Conservation (phyloP, 2,329 filamentous ascomycete genomes). For the Claviceps lovelessii region DNA sequence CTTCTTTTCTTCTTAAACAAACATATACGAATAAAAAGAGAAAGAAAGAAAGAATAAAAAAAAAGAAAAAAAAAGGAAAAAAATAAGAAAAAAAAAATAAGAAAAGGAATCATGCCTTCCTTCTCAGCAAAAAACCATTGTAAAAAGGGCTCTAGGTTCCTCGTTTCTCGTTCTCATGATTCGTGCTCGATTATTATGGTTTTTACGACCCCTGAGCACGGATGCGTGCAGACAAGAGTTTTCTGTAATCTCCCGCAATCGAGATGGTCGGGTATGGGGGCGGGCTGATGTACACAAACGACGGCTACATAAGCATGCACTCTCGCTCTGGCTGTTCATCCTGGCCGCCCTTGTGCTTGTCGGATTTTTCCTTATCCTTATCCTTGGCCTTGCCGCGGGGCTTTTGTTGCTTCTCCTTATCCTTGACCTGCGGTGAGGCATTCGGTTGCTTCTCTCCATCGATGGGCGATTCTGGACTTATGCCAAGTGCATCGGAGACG, state of each 20-base stretch:
- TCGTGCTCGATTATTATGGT: background rate
- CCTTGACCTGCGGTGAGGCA: constrained; percentile 9
- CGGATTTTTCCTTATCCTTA: constrained; percentile 25
- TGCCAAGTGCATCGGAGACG: constrained; percentile 11
- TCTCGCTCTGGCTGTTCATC: constrained; percentile 30
- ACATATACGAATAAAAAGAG: background rate
- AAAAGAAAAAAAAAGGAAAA: background rate
- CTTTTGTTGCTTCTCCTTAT: constrained; percentile 14
- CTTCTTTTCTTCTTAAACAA: background rate
- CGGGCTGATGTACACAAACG: background rate
- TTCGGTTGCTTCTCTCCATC: constrained; percentile 10
- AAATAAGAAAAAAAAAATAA: background rate
- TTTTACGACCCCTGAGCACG: background rate
- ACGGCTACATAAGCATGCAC: constrained; percentile 31
- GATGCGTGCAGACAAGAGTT: background rate
- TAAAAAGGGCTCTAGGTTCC: background rate
- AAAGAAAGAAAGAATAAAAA: background rate
- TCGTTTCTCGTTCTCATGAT: background rate
- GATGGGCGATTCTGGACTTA: constrained; percentile 9
- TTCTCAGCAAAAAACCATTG: background rate
- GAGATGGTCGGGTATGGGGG: background rate
- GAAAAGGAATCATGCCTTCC: too few relatives aligned
- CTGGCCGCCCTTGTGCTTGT: constrained; percentile 19
- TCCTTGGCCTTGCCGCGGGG: constrained; percentile 22
- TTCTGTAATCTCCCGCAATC: background rate